Percentiles rank a stretch among this genome's conserved stretches.
Evolutionary conservation across 73 alveolate genomes (phyloP).

Genomic region (Paramecium octaurelia): DNA sequence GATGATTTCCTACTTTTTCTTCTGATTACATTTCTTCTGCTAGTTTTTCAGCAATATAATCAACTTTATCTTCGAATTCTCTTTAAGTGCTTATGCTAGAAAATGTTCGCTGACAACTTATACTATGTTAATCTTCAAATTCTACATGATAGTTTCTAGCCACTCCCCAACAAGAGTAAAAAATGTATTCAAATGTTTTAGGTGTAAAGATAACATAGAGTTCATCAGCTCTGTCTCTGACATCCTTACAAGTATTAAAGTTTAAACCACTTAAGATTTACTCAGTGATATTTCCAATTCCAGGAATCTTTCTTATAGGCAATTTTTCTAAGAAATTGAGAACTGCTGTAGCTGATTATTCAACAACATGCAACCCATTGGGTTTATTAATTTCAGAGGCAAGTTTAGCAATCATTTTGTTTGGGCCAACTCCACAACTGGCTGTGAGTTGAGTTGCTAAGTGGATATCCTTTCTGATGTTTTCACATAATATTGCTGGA

Average conservation of each 20-base stretch:
- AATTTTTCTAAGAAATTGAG: constrained; percentile 72
- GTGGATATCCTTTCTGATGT: constrained; percentile 76
- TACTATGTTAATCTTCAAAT: constrained; percentile 67
- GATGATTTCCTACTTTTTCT: constrained; percentile 46
- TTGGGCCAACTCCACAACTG: constrained; percentile 98
- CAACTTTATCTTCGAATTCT: constrained; percentile 51
- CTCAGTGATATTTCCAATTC: constrained; percentile 89
- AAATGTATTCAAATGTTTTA: constrained; percentile 58
- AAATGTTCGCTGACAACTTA: constrained; percentile 67
- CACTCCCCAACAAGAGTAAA: constrained; percentile 75
- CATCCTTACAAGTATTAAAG: constrained; percentile 69
- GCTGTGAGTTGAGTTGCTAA: constrained; percentile 89
- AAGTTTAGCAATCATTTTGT: constrained; percentile 97
- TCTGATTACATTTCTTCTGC: constrained; percentile 53
- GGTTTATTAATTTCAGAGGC: constrained; percentile 97
- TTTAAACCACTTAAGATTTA: constrained; percentile 68
- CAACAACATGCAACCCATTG: constrained; percentile 87
- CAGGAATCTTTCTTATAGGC: constrained; percentile 91
- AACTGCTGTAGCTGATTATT: constrained; percentile 74
- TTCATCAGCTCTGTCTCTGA: constrained; percentile 70
- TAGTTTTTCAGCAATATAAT: constrained; percentile 40
- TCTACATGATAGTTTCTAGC: constrained; percentile 73
- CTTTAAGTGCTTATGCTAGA: constrained; percentile 28
- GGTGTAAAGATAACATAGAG: constrained; percentile 61
- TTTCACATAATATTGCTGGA: constrained; percentile 74